A percentile compares a stretch with the other conserved stretches of the same genome.
These are phyloP conservation scores for Wallemia hederae DNA, from an alignment of 1,284 basidiomycete species.

Conservation along the genomic window DNA sequence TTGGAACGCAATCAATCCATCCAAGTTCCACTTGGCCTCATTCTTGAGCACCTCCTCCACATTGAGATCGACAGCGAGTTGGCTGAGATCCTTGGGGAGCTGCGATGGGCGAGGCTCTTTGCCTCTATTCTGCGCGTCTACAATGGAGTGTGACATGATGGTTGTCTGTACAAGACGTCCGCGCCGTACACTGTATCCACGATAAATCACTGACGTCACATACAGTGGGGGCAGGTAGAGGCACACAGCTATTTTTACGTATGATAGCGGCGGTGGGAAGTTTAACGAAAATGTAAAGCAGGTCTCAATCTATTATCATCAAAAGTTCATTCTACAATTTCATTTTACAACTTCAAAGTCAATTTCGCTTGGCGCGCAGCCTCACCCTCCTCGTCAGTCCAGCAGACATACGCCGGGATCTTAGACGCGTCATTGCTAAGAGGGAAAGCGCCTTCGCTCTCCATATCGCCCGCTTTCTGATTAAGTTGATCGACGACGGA, in stretches of 20 bases:
- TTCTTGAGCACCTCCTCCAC: conserved; percentile 7
- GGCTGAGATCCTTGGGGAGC: not conserved
- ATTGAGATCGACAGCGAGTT: conserved; percentile 18
- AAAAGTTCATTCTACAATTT: too few relatives aligned
- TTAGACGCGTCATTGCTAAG: not conserved
- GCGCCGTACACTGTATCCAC: too few relatives aligned
- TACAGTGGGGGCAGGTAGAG: too few relatives aligned
- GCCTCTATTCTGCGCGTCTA: not conserved
- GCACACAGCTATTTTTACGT: too few relatives aligned
- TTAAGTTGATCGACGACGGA: not conserved
- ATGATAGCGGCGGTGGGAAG: too few relatives aligned
- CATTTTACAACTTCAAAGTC: not conserved
- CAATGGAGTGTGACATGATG: not conserved
- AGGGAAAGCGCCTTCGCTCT: not conserved
- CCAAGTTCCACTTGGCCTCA: conserved; percentile 13
- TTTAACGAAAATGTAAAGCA: too few relatives aligned
- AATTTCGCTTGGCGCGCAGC: not conserved
- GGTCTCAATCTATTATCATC: too few relatives aligned
- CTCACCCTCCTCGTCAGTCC: not conserved
- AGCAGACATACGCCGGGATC: not conserved
- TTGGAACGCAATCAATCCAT: conserved; percentile 18
- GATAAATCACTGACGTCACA: too few relatives aligned
- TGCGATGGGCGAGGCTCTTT: not conserved
- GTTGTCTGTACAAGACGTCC: not conserved
- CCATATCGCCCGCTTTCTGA: not conserved